These are phyloP conservation scores for Theileria parva DNA, from an alignment of 169 alveolate genomes.

Conservation along the genomic window DNA sequence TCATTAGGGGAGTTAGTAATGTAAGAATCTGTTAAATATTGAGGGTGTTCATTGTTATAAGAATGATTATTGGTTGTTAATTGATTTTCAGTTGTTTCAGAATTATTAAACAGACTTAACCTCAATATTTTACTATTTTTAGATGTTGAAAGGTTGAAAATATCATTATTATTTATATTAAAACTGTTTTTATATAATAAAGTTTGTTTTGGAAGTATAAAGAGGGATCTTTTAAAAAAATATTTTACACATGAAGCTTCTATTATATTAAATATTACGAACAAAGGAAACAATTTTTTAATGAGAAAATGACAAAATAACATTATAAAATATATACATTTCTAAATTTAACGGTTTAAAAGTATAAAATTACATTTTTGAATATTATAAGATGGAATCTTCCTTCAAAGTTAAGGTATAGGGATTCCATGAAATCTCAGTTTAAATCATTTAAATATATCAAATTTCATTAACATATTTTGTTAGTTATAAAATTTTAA, in stretches of 20 bases:
- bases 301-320: background rate
- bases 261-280: background rate
- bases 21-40: background rate
- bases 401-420: background rate
- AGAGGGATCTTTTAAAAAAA: background rate
- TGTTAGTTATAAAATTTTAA: background rate
- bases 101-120: too few species aligned
- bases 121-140: too few species aligned
- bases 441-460: too few species aligned
- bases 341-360: background rate
- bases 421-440: background rate
- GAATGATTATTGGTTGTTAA: background rate
- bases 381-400: background rate
- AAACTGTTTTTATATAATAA: too few species aligned
- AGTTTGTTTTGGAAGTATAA: background rate
- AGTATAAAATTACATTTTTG: background rate
- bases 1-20: background rate
- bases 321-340: background rate
- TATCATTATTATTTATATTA: background rate
- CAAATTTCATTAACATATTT: background rate
- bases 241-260: background rate
- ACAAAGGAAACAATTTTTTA: background rate
- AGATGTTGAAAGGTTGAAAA: background rate
- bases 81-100: background rate
- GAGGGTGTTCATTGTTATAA: background rate